phyloP scores from a whole-genome alignment of 1,284 basidiomycete genomes.

The Schizophyllum commune region DNA sequence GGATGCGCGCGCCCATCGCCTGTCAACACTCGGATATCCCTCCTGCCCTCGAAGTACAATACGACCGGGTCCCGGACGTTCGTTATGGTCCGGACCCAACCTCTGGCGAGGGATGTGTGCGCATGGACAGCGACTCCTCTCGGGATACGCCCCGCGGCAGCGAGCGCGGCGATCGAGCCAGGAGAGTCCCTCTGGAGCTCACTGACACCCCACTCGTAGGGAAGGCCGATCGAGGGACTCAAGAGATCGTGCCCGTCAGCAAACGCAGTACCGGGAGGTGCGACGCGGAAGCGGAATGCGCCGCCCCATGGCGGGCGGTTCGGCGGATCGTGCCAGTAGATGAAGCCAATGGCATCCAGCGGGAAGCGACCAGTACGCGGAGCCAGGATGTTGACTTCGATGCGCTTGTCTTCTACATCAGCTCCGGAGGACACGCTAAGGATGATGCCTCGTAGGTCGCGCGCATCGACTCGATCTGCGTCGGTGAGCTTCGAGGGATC shows the following conservation, averaged over 20 bases:
- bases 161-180: not conserved
- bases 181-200: not conserved
- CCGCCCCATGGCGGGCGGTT: not conserved
- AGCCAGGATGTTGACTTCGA: not conserved
- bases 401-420: not conserved
- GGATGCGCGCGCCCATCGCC: not conserved
- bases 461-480: not conserved
- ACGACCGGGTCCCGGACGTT: slow-evolving; percentile 3
- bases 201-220: slow-evolving; percentile 1
- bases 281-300: slow-evolving; percentile 9
- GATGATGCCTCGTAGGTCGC: not conserved
- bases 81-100: not conserved
- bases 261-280: not conserved
- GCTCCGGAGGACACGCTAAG: not conserved
- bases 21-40: not conserved
- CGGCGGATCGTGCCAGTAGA: slow-evolving; percentile 7
- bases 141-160: slow-evolving; percentile 5
- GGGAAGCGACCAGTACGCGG: slow-evolving; percentile 1
- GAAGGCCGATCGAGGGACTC: slow-evolving; percentile 1
- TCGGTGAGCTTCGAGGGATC: not conserved
- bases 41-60: not conserved
- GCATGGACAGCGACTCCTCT: not conserved
- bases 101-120: not conserved
- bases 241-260: slow-evolving; percentile 3
- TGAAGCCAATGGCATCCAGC: slow-evolving; percentile 6